Base-by-base conservation (phyloP, 2,329 filamentous ascomycete species). In the Sporothrix brasiliensis region DNA sequence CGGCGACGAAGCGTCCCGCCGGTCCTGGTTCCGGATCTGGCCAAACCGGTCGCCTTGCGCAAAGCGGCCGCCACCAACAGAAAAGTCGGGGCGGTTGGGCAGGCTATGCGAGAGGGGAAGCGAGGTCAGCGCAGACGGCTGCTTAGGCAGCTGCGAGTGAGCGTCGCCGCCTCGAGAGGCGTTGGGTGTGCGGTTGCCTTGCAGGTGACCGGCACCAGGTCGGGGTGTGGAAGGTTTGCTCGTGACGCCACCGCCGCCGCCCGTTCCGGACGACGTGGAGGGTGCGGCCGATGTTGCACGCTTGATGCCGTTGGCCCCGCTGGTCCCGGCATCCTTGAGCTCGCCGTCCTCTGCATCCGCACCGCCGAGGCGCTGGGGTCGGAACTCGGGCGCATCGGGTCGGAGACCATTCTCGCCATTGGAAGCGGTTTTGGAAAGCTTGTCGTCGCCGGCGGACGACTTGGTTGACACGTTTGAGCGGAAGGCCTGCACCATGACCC, bases 401-500 rank as follows among this genome's bases (percentile, higher is more conserved):
- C 88, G 87, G 19, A 89, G 83, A 73, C 79, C 82, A 19, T 86
- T 77, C 13, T 76, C 70, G 34, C 75, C 54, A 7, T 75, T 71
- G 13, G 73, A 4, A 2, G 60, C 52, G 2, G 63, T 24, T n/a
- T 70, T 76, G 53, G 72, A 65, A n/a, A n/a, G n/a, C 47, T 72
- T 73, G 30, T 70, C 67, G 16, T 73, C 73, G 30, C 72, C 70
- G 39, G 71, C 44, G 13, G 44, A 63, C 9, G 60, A 27, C 41
- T 73, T 73, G 71, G 71, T 67, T 11, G 69, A 71, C 50, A 85
- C 83, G 74, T 88, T 89, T 72, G 86, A 83, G 52, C 88, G 83
- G 81, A 94, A 94, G 54, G 88, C 89, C 76, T 92, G 90, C 50
- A 92, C 89, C 79, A 92, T 85, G 44, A 93, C 85, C 90, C 91